Evolutionary conservation across 345 rosid genomes (phyloP).

Genomic region (Psidium guajava): DNA sequence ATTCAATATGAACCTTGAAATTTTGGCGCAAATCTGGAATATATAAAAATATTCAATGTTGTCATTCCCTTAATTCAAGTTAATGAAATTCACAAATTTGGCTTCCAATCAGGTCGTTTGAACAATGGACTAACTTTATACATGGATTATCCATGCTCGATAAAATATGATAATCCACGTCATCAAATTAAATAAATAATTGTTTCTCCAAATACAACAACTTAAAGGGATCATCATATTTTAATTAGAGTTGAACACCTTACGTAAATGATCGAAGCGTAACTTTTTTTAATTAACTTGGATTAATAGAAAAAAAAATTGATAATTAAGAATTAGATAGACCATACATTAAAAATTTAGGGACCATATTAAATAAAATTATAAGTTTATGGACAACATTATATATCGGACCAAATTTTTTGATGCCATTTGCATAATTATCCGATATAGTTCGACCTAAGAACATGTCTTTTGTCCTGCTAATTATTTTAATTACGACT

Average conservation of each 20-base stretch:
- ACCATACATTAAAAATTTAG: background rate
- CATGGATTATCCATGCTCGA: rapidly evolving
- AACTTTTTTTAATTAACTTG: background rate
- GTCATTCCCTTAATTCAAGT: background rate
- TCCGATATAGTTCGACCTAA: background rate
- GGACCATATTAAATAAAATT: background rate
- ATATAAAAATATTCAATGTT: background rate
- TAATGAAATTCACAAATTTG: background rate
- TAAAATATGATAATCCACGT: background rate
- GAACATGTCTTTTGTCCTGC: background rate
- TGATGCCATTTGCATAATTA: rapidly evolving
- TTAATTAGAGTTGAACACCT: background rate
- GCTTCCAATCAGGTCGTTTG: rapidly evolving
- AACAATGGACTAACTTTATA: rapidly evolving
- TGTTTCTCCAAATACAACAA: background rate
- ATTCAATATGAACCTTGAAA: rapidly evolving
- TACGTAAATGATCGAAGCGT: background rate
- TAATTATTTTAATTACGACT: background rate
- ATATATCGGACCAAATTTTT: background rate
- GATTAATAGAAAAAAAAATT: background rate
- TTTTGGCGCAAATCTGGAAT: background rate
- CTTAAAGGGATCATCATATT: background rate
- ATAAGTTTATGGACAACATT: background rate
- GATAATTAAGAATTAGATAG: background rate
- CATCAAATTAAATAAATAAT: background rate